phyloP scores from a whole-genome alignment of 345 rosid species.

The Melaleuca quinquenervia region DNA sequence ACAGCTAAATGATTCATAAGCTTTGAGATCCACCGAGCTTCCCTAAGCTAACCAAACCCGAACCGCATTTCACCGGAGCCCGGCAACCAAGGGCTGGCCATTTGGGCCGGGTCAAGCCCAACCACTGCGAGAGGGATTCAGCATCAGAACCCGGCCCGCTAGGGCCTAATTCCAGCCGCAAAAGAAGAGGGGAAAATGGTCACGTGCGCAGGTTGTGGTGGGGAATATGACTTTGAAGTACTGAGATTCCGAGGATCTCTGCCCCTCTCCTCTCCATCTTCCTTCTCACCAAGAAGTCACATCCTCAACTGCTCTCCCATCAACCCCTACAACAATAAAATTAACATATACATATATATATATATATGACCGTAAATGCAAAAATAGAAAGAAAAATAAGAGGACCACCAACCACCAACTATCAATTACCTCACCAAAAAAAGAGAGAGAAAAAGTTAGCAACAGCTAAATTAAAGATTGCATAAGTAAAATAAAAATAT shows the following conservation, averaged over 20 bases:
- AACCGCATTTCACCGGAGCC: background rate
- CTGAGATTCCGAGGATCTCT: too few relatives aligned
- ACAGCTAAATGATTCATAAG: background rate
- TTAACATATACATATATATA: background rate
- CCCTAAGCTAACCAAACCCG: background rate
- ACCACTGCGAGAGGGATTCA: background rate
- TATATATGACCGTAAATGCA: background rate
- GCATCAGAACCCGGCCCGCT: background rate
- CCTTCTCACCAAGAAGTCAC: background rate
- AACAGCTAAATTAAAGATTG: background rate
- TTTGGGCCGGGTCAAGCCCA: background rate
- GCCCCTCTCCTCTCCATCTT: background rate
- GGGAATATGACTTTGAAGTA: background rate
- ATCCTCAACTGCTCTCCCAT: background rate
- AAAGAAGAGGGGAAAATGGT: background rate
- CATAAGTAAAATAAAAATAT: too few relatives aligned
- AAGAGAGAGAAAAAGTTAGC: background rate
- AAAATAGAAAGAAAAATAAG: background rate
- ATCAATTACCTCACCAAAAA: background rate
- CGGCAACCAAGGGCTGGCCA: background rate
- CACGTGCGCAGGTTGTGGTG: background rate
- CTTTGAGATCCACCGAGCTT: background rate
- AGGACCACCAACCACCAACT: background rate
- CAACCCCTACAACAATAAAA: background rate
- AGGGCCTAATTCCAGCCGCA: background rate